Conservation (phyloP, 2,329 filamentous ascomycete genomes). For the Anisogramma anomala region DNA sequence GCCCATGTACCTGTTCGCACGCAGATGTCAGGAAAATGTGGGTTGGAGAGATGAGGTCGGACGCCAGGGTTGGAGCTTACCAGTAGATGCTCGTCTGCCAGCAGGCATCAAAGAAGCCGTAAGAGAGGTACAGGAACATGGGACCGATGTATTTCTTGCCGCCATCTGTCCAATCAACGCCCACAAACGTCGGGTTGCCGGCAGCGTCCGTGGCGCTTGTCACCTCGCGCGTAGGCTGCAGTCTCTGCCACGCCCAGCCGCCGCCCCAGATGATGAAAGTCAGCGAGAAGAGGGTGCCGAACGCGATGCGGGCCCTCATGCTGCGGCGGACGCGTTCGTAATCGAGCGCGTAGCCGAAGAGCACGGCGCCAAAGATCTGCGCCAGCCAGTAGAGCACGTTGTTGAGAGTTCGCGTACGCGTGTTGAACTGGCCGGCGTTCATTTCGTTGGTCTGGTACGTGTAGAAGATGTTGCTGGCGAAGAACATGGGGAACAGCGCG, state of each 20-base stretch:
- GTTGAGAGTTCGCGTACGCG: constrained; percentile 63
- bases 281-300: constrained; percentile 50
- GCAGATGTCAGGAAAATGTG: background rate
- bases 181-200: constrained; percentile 16
- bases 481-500: constrained; percentile 70
- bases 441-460: constrained; percentile 63
- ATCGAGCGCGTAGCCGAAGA: constrained; percentile 65
- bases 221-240: constrained; percentile 40
- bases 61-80: constrained; percentile 46
- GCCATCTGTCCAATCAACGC: constrained; percentile 52
- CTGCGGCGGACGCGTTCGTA: constrained; percentile 46
- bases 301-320: constrained; percentile 53
- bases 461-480: constrained; percentile 70
- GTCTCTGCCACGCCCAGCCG: constrained; percentile 64
- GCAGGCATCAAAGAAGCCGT: constrained; percentile 76
- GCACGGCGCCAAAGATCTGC: constrained; percentile 64
- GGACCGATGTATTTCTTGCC: constrained; percentile 55
- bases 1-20: constrained; percentile 70
- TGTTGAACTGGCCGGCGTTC: constrained; percentile 60
- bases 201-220: constrained; percentile 17
- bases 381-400: constrained; percentile 66
- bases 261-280: constrained; percentile 76
- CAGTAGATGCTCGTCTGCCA: constrained; percentile 92
- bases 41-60: background rate
- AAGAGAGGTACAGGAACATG: constrained; percentile 85